Evolutionary conservation across 768 basidiomycete genomes (phyloP), one percentile per base, ranked within the genome.

Genomic region (Mycena belliarum): DNA sequence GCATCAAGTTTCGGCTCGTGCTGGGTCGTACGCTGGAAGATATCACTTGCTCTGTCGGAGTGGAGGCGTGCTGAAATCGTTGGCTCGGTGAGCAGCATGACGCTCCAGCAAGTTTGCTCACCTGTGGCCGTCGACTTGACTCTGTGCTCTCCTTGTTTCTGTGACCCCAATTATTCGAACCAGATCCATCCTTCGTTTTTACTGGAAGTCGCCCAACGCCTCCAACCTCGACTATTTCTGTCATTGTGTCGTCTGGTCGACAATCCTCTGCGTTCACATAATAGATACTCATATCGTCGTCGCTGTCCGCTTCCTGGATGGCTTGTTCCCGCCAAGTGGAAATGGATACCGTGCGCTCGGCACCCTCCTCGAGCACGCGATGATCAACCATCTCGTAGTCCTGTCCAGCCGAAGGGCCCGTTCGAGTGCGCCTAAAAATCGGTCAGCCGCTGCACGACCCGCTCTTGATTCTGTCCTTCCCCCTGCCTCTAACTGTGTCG

Each of bases 301-400:
- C 68, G 29, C 68, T 63, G 41, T 67, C 70, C 11, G 70, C 68
- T 50, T 78, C 75, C 50, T 73, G 69, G 5, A 79, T 77, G 0
- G 82, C 80, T 42, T 81, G 78, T 63, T 85, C 80, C 32, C 83
- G 72, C 85, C 85, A 87, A 10, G 75, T 76, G 23, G 75, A 78
- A 52, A 87, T 79, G 45, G 80, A 82, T 6, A 82, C 80, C 9
- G 81, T 82, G 52, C 72, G 73, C 52, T 82, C 80, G 2, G 79
- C 76, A n/a, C 75, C 78, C 25, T 79, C 76, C 61, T 82, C 81
- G 26, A 82, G 57, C 24, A 82, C 73, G 38, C 69, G 70, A 33
- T 72, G 68, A 33, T 73, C 69, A 21, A 80, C 69, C 21, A 81
- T 73, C 65, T 81, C 77, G 55, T 76, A 79, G 20, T 75, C 72